Percentiles rank a stretch among this genome's conserved stretches.
phyloP scores from a whole-genome alignment of 2,329 filamentous ascomycete species.

The Pseudogymnoascus sp. region DNA sequence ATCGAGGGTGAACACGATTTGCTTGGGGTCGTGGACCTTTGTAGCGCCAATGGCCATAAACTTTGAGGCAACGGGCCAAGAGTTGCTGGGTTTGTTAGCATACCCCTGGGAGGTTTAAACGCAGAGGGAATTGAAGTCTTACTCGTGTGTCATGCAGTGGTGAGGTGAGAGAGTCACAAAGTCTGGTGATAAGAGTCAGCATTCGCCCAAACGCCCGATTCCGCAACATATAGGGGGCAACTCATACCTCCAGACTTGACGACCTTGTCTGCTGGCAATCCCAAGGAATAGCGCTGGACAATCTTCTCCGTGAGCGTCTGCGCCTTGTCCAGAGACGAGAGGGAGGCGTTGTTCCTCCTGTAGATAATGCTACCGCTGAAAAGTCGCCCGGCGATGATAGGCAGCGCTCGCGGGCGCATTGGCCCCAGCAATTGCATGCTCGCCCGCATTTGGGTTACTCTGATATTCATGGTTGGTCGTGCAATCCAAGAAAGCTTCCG shows the following conservation, averaged over 20 bases:
- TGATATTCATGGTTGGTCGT: neutral
- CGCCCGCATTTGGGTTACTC: conserved; percentile 1
- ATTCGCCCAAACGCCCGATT: neutral
- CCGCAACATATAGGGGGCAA: neutral
- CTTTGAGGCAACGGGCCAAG: conserved; percentile 65
- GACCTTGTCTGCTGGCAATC: conserved; percentile 64
- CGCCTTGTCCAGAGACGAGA: conserved; percentile 27
- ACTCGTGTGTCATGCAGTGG: conserved; percentile 76
- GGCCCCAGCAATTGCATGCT: neutral
- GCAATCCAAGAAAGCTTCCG: neutral
- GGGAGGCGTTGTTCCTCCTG: conserved; percentile 12
- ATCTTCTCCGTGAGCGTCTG: conserved; percentile 93
- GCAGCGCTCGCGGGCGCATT: neutral
- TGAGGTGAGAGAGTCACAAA: conserved; percentile 71
- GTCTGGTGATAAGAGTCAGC: conserved; percentile 40
- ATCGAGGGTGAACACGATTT: conserved; percentile 78
- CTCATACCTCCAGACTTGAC: conserved; percentile 53
- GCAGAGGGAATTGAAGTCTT: neutral
- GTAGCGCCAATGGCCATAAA: conserved; percentile 78
- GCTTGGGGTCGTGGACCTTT: conserved; percentile 60
- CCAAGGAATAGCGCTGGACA: conserved; percentile 73
- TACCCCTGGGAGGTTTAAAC: neutral
- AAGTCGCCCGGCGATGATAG: neutral
- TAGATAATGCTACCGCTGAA: conserved; percentile 3
- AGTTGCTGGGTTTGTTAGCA: conserved; percentile 43